A percentile compares a stretch with the other conserved stretches of the same genome.
Conservation (phyloP, 129 eudicot species). For the Arctium minus region DNA sequence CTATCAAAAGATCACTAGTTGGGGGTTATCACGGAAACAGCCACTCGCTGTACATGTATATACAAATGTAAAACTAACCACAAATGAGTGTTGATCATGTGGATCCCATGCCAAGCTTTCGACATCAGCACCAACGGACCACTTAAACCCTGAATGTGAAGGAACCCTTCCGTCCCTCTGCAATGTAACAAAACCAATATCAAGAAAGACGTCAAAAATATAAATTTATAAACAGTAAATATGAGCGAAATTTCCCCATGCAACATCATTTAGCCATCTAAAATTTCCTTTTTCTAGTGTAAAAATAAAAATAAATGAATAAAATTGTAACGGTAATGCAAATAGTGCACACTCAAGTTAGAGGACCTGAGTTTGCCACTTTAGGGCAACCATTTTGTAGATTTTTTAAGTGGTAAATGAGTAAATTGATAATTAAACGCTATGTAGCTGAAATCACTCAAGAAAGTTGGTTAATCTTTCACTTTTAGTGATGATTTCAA, state of each 20-base stretch:
- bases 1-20: no score
- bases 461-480: background rate
- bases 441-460: background rate
- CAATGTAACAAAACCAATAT: background rate
- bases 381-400: background rate
- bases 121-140: slow-evolving; percentile 21
- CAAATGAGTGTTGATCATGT: slow-evolving; percentile 41
- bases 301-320: no score
- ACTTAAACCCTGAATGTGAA: slow-evolving; percentile 1
- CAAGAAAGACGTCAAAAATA: background rate
- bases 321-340: background rate
- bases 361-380: background rate
- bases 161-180: slow-evolving; percentile 7
- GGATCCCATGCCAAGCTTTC: slow-evolving; percentile 52
- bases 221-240: background rate
- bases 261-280: background rate
- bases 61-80: slow-evolving; percentile 36
- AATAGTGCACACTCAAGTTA: background rate
- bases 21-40: no score
- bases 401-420: background rate
- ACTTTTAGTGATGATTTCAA: background rate
- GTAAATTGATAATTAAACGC: background rate
- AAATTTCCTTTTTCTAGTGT: background rate
- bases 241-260: background rate
- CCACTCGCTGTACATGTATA: no score